Percentiles rank a stretch among this genome's conserved stretches.
Evolutionary conservation across 1,139 yeast species (phyloP).

Genomic region (Yamadazyma trypodendri): DNA sequence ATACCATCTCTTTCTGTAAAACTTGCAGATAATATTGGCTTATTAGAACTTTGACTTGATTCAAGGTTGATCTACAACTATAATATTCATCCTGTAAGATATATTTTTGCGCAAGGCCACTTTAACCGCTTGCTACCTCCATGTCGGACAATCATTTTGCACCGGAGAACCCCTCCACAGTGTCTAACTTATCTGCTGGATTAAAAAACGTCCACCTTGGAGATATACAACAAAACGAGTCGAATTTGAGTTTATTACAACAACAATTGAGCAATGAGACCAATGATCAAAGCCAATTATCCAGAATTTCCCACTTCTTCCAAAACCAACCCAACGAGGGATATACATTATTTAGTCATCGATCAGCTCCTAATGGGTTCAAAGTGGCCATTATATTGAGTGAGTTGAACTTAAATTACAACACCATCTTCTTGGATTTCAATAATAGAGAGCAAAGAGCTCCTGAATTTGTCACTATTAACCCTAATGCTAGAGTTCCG

Average conservation of each 20-base stretch:
- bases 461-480: conserved; percentile 86
- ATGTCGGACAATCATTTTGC: conserved; percentile 7
- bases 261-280: conserved; percentile 42
- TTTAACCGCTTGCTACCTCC: no score
- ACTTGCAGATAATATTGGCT: neutral
- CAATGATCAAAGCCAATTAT: conserved; percentile 35
- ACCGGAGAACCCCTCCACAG: conserved; percentile 20
- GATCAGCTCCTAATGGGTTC: conserved; percentile 96
- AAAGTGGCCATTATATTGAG: conserved; percentile 89
- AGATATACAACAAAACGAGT: conserved; percentile 45
- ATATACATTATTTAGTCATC: conserved; percentile 81
- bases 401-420: conserved; percentile 76
- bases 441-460: conserved; percentile 89
- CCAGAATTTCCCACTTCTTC: conserved; percentile 72
- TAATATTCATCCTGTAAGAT: no score
- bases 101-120: no score
- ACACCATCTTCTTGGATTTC: conserved; percentile 85
- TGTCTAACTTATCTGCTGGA: conserved; percentile 52
- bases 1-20: neutral
- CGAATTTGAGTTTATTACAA: conserved; percentile 39
- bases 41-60: neutral
- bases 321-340: conserved; percentile 81
- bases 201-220: conserved; percentile 42
- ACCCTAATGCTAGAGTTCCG: conserved; percentile 94
- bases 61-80: no score